phyloP scores from a whole-genome alignment of 2,329 filamentous ascomycete species.

The Plectosphaerella plurivora region DNA sequence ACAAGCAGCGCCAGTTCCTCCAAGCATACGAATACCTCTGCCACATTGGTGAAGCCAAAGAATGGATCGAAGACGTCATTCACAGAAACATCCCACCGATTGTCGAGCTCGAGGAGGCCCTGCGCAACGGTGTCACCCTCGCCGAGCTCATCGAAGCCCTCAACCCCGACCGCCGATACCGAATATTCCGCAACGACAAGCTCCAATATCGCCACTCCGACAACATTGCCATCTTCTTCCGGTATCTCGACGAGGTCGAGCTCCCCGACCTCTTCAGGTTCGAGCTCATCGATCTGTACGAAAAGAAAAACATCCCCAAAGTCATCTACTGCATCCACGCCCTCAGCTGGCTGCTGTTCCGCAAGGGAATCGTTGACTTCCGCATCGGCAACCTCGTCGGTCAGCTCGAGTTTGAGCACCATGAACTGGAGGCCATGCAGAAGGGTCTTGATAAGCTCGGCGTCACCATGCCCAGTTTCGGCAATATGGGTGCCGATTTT shows the following conservation, averaged over 20 bases:
- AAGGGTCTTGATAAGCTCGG: constrained; percentile 95
- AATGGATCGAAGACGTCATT: constrained; percentile 95
- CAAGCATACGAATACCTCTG: constrained; percentile 98
- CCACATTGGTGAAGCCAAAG: constrained; percentile 97
- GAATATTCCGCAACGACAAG: constrained; percentile 81
- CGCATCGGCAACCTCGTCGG: constrained; percentile 95
- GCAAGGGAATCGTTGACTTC: constrained; percentile 92
- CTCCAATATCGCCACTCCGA: constrained; percentile 95
- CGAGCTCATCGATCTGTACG: constrained; percentile 94
- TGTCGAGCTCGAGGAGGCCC: constrained; percentile 85
- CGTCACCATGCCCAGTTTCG: constrained; percentile 94
- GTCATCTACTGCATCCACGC: constrained; percentile 99
- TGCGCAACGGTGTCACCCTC: constrained; percentile 88
- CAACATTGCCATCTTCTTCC: constrained; percentile 96
- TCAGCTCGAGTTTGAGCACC: constrained; percentile 94
- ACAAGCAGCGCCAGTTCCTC: constrained; percentile 92
- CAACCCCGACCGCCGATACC: constrained; percentile 67
- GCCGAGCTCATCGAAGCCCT: constrained; percentile 87
- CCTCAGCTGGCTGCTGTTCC: constrained; percentile 92
- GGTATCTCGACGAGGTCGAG: constrained; percentile 85
- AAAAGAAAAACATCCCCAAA: constrained; percentile 99
- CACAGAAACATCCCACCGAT: constrained; percentile 84
- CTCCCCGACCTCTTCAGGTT: constrained; percentile 95
- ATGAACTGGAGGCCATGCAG: constrained; percentile 94
- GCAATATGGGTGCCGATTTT: constrained; percentile 94